Base-by-base conservation (phyloP, 2,329 filamentous ascomycete species). In the Diatrype stigma region DNA sequence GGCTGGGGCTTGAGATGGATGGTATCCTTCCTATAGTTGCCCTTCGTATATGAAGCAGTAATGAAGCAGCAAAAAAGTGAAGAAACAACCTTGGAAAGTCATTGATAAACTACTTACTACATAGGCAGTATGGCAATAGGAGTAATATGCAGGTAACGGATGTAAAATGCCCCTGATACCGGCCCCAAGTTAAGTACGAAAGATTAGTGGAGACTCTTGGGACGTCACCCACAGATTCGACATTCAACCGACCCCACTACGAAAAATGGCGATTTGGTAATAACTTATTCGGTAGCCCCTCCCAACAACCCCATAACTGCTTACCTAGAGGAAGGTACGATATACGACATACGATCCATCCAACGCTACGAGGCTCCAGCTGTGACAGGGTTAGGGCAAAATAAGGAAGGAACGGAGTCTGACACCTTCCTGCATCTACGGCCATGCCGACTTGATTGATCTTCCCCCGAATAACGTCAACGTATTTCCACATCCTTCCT, bases 181-280 rank as follows among this genome's bases (percentile, higher is more conserved):
- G 7, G 30, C 7, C 7, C 7, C 7, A 7, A 14, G 30, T 7
- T 7, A 34, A 14, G 30, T 14, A 34, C 7, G 30, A 34, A 34
- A 5, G 4, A 37, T 17, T 37, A 30, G 26, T 30, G 26, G 34
- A 37, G 34, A 37, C 12, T 14, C 6, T 37, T 6, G 4, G n/a
- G n/a, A 37, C 6, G 34, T 14, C n/a, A 37, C 14, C 34, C 34
- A 37, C n/a, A 37, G 34, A 37, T 37, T 37, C 12, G 34, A 17
- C 16, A 37, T 44, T 23, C 8, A 42, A 26, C 7, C 14, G 12
- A 44, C 40, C 40, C 40, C 40, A 44, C 40, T 44, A 17, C 1
- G 14, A 23, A 44, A 44, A 44, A 28, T 44, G 40, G 26, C 40
- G 40, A 44, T 44, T 22, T 44, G 40, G 40, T 44, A 44, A 44